phyloP scores from a whole-genome alignment of 768 basidiomycete genomes.

The Exsudoporus frostii region DNA sequence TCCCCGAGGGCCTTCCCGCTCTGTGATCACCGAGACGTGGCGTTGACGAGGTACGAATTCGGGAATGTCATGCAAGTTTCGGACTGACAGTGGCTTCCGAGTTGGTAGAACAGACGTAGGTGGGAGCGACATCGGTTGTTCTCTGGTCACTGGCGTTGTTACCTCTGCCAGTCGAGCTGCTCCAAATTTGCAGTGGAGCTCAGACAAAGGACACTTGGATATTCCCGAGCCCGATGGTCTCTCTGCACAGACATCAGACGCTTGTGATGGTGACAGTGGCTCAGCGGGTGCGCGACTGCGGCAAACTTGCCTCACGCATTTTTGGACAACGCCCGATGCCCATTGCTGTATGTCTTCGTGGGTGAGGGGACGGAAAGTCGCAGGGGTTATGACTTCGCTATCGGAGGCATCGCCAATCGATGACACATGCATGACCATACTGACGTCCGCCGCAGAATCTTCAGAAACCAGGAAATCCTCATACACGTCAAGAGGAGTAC shows the following conservation, averaged over 20 bases:
- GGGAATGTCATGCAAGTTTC: slow-evolving; percentile 18
- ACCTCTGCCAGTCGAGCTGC: not conserved
- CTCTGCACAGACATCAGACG: slow-evolving; percentile 27
- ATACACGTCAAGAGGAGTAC: not conserved
- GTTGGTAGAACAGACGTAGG: not conserved
- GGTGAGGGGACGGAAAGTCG: slow-evolving; percentile 13
- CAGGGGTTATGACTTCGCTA: slow-evolving; percentile 5
- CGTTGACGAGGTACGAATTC: slow-evolving; percentile 27
- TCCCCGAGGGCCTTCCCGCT: not conserved
- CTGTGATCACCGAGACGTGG: not conserved
- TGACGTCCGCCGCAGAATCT: slow-evolving; percentile 19
- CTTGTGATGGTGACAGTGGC: slow-evolving; percentile 26
- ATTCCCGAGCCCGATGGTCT: slow-evolving; percentile 19
- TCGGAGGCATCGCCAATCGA: slow-evolving; percentile 10
- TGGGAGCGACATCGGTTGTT: not conserved
- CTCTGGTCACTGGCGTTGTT: not conserved
- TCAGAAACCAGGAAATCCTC: slow-evolving; percentile 12
- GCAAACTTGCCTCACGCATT: slow-evolving; percentile 18
- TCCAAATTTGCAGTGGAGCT: slow-evolving; percentile 22
- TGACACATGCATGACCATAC: slow-evolving; percentile 21
- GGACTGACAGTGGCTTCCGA: slow-evolving; percentile 3
- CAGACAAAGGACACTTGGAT: slow-evolving; percentile 25
- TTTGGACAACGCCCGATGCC: slow-evolving; percentile 27
- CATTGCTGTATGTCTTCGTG: slow-evolving; percentile 26
- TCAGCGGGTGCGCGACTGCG: slow-evolving; percentile 3